phyloP scores from a whole-genome alignment of 495 filamentous ascomycete genomes.

The Talaromyces nanjingensis region DNA sequence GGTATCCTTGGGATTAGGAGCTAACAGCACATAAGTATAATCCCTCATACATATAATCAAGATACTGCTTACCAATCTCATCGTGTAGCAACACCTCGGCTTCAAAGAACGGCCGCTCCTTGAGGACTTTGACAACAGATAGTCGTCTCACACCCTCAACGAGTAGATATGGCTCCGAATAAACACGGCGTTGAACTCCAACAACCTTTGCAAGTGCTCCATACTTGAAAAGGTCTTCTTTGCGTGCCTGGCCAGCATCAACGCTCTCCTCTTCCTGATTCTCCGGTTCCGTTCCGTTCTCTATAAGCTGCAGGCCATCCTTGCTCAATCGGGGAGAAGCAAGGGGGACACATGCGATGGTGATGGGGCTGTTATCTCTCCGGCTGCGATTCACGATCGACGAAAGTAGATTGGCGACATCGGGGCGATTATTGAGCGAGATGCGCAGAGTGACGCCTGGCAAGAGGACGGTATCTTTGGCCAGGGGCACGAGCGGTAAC shows the following conservation, averaged over 20 bases:
- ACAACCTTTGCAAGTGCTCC: constrained; percentile 77
- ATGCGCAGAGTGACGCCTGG: constrained; percentile 75
- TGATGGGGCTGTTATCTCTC: constrained; percentile 56
- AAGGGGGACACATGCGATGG: constrained; percentile 77
- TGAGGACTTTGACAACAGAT: constrained; percentile 61
- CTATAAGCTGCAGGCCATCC: constrained; percentile 64
- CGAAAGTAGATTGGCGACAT: constrained; percentile 75
- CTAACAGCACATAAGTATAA: constrained; percentile 16
- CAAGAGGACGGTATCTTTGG: constrained; percentile 67
- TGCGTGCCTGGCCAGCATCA: constrained; percentile 54
- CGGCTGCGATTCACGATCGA: constrained; percentile 63
- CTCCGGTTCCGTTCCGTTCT: constrained; percentile 34
- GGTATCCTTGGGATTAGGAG: constrained; percentile 43
- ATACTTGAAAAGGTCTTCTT: constrained; percentile 67
- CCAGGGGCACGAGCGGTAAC: constrained; percentile 70
- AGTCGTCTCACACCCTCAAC: constrained; percentile 82
- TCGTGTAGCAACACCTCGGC: constrained; percentile 61
- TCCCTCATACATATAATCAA: not conserved
- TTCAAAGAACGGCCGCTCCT: constrained; percentile 81
- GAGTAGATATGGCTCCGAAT: constrained; percentile 71
- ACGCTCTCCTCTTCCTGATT: constrained; percentile 34
- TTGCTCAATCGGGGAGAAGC: constrained; percentile 59
- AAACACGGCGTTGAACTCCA: constrained; percentile 71
- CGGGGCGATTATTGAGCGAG: constrained; percentile 67
- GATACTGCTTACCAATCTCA: constrained; percentile 43